phyloP scores from a whole-genome alignment of 768 basidiomycete genomes.

The Gloeostereum incarnatum region DNA sequence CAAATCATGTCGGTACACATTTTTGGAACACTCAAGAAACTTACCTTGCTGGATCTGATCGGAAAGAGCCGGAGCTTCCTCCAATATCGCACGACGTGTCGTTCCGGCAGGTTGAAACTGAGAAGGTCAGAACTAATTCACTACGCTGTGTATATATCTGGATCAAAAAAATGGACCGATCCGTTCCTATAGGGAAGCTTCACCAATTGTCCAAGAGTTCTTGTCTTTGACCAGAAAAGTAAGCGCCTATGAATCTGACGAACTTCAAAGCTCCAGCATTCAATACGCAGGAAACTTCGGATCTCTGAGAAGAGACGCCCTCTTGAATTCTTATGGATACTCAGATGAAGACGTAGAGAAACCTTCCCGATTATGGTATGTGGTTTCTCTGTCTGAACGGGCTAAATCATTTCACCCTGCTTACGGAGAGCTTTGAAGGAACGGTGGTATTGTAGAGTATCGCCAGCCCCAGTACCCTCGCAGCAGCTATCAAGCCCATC shows the following conservation, averaged over 20 bases:
- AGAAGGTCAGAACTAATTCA: neutral
- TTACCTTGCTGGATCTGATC: conserved; percentile 46
- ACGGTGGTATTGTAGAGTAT: conserved; percentile 36
- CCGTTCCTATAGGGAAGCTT: conserved; percentile 28
- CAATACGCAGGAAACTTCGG: conserved; percentile 53
- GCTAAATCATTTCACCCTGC: neutral
- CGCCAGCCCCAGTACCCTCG: conserved; percentile 41
- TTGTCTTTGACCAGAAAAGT: conserved; percentile 66
- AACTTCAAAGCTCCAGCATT: neutral
- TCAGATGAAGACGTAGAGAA: neutral
- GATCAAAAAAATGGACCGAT: neutral
- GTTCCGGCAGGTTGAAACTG: conserved; percentile 44
- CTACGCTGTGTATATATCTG: neutral
- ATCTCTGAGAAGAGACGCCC: conserved; percentile 29
- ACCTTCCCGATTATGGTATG: conserved; percentile 11
- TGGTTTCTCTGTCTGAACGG: neutral
- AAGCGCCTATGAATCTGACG: conserved; percentile 3
- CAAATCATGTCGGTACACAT: conserved; percentile 67
- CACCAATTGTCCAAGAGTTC: conserved; percentile 50
- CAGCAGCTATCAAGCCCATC: conserved; percentile 44
- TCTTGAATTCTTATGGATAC: neutral
- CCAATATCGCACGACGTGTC: conserved; percentile 54
- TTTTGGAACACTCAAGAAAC: conserved; percentile 79
- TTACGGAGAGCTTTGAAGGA: conserved; percentile 25
- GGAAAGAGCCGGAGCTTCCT: conserved; percentile 30